Percentiles rank a stretch among this genome's conserved stretches.
phyloP scores from a whole-genome alignment of 768 basidiomycete species.

The Mycena chlorophos region DNA sequence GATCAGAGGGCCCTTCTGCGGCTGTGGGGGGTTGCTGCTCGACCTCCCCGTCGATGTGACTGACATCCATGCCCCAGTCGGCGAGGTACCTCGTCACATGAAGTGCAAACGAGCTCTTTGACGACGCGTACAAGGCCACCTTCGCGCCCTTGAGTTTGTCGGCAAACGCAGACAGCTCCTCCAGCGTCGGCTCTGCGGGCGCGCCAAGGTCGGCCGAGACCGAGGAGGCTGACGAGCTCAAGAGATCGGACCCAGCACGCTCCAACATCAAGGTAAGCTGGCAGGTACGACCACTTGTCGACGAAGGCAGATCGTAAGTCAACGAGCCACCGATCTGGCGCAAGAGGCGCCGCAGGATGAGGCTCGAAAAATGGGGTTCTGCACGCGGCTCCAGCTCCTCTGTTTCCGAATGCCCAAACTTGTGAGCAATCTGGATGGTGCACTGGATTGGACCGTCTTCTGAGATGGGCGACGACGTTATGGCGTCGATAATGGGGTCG shows the following conservation, averaged over 20 bases:
- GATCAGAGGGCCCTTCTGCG: conserved; percentile 5
- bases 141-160: conserved; percentile 82
- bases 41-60: conserved; percentile 63
- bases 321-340: conserved; percentile 56
- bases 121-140: conserved; percentile 80
- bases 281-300: conserved; percentile 55
- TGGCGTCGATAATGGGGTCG: conserved; percentile 22
- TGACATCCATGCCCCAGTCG: conserved; percentile 93
- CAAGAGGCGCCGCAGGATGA: conserved; percentile 62
- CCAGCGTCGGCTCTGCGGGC: conserved; percentile 69
- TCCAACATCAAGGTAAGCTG: conserved; percentile 67
- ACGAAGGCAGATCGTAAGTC: conserved; percentile 46
- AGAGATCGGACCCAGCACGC: conserved; percentile 50
- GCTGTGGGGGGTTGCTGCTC: conserved; percentile 36
- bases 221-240: conserved; percentile 39
- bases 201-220: conserved; percentile 40
- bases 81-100: conserved; percentile 92
- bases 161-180: conserved; percentile 76
- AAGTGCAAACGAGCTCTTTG: conserved; percentile 87
- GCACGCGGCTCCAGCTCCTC: conserved; percentile 45
- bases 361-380: conserved; percentile 43
- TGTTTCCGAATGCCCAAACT: conserved; percentile 33
- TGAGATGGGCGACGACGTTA: conserved; percentile 27
- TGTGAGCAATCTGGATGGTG: conserved; percentile 52
- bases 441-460: conserved; percentile 40